phyloP scores from a whole-genome alignment of 148 eudicot species.

The Rhododendron simsii region DNA sequence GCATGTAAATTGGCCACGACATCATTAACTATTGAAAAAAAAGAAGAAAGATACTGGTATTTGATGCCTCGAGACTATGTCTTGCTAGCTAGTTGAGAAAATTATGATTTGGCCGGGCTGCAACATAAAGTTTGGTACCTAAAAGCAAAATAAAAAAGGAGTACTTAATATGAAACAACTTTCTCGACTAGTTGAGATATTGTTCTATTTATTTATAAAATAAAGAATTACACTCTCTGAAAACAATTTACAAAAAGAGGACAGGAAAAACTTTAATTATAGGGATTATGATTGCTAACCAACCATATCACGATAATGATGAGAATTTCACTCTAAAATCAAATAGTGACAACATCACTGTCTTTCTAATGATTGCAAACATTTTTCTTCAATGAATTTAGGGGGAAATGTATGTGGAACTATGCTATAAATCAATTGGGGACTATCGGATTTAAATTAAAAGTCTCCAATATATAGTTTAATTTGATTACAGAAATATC shows the following conservation, averaged over 20 bases:
- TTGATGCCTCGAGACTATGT: not conserved
- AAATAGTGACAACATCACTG: not conserved
- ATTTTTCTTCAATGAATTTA: not conserved
- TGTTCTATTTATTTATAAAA: not conserved
- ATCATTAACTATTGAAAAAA: too few relatives aligned
- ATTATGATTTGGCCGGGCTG: not conserved
- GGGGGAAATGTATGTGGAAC: not conserved
- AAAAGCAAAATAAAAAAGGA: not conserved
- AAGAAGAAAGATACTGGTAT: not conserved
- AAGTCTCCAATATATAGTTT: not conserved
- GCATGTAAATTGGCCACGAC: too few relatives aligned
- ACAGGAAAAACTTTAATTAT: not conserved
- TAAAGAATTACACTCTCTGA: not conserved
- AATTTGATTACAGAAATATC: not conserved
- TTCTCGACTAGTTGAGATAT: not conserved
- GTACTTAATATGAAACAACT: not conserved
- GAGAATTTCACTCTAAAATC: not conserved
- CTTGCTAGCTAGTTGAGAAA: not conserved
- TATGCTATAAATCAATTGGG: not conserved
- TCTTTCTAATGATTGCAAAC: not conserved
- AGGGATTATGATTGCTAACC: not conserved
- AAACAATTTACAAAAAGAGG: not conserved
- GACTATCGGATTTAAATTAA: not conserved
- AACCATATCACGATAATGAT: not conserved
- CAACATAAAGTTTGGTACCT: not conserved